A percentile compares a stretch with the other conserved stretches of the same genome.
These are phyloP conservation scores for Peribolospora baueri DNA, from an alignment of 768 basidiomycete genomes.

Conservation along the genomic window DNA sequence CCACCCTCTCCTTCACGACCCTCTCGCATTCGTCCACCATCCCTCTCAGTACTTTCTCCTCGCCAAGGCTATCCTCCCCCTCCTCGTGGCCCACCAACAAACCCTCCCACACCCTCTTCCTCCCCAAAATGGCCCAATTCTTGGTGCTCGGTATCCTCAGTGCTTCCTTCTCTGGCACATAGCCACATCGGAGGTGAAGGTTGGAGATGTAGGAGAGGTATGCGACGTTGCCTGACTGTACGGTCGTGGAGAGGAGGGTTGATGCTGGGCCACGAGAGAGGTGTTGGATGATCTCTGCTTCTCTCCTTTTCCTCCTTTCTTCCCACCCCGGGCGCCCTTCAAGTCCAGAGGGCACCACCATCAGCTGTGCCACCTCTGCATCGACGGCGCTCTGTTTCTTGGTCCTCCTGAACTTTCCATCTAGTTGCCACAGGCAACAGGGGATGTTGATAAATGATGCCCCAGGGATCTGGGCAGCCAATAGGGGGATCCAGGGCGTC, in stretches of 20 bases:
- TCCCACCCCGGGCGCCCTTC: no score
- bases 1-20: background rate
- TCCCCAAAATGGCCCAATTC: constrained; percentile 70
- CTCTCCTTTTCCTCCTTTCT: no score
- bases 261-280: background rate
- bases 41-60: background rate
- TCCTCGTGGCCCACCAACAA: background rate
- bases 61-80: background rate
- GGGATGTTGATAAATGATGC: constrained; percentile 34
- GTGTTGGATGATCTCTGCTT: background rate
- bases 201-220: constrained; percentile 73
- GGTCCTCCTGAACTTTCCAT: constrained; percentile 46
- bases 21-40: background rate
- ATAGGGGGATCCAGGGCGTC: constrained; percentile 75
- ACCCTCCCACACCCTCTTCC: constrained; percentile 4
- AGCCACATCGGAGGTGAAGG: constrained; percentile 48
- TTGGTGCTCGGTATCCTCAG: constrained; percentile 78
- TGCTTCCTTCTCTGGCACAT: constrained; percentile 62
- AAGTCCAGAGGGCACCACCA: background rate
- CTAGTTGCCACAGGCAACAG: constrained; percentile 39
- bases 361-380: constrained; percentile 3
- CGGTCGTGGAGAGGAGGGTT: constrained; percentile 2
- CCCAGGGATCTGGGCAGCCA: constrained; percentile 37
- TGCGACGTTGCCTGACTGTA: constrained; percentile 27
- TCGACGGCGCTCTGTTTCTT: constrained; percentile 12